Evolutionary conservation across 495 filamentous ascomycete genomes (phyloP).

Genomic region (Sporormia fimetaria): DNA sequence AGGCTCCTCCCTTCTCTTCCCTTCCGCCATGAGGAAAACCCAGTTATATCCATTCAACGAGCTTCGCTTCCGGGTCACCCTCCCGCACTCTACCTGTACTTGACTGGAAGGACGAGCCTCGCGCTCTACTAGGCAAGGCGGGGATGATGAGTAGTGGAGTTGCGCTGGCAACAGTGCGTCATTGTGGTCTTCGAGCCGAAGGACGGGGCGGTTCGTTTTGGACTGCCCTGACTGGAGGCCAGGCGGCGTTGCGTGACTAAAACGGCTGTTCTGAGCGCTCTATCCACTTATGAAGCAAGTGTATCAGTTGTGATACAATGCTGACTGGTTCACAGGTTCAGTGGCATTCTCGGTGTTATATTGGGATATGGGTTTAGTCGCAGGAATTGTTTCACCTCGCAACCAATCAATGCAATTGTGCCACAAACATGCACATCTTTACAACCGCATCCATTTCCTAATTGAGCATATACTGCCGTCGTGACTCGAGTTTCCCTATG

Average conservation of each 20-base stretch:
- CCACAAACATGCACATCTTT: no score
- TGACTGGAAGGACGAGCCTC: no score
- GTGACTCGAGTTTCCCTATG: no score
- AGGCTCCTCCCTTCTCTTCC: constrained; percentile 5
- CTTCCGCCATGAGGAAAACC: constrained; percentile 67
- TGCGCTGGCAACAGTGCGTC: constrained; percentile 33
- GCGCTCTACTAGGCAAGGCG: constrained; percentile 53
- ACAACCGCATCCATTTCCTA: no score
- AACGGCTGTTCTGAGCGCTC: constrained; percentile 51
- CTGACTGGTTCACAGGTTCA: no score
- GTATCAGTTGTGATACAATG: no score
- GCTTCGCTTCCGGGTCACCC: constrained; percentile 59
- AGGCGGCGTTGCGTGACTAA: constrained; percentile 51
- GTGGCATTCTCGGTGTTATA: no score
- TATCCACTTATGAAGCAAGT: no score
- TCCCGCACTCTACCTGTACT: constrained; percentile 76
- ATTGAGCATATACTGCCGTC: no score
- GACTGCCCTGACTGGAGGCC: constrained; percentile 36
- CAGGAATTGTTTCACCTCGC: no score
- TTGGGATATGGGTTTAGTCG: no score
- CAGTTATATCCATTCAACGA: constrained; percentile 99
- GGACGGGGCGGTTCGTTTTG: constrained; percentile 48
- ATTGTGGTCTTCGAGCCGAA: constrained; percentile 40
- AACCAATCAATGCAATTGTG: no score
- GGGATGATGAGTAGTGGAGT: constrained; percentile 90